Evolutionary conservation across 352 stramenopile species (phyloP), one percentile per base, ranked within the genome.

Genomic region (Ophiocytium majus): DNA sequence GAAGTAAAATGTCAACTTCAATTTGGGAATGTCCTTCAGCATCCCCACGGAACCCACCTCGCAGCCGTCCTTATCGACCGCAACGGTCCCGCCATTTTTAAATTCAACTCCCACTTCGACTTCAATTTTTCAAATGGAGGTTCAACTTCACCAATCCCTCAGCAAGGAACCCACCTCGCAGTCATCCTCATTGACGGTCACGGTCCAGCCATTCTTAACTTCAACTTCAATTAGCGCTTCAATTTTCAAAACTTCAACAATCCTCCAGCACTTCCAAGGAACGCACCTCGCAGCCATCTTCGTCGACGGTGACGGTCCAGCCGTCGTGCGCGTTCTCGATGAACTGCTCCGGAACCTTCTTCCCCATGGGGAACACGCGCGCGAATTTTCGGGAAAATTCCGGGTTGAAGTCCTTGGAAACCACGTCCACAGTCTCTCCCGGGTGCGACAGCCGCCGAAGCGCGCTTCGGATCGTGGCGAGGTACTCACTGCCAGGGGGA

Each of bases 321-420:
- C 64, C 64, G 17, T 76, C 64, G 31, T 76, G 31, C 64, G 31
- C 31, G 17, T 76, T 76, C 64, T 76, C 64, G 31, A 37, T 76
- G 64, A 37, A 76, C 64, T 76, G 64, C 34, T 34, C 64, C 5
- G 64, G 64, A 76, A 76, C 64, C 31, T 37, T 34, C 64, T 34
- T 76, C 5, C 64, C 64, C 5, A 17, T 5, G 5, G 64, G 64
- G 34, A 76, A 76, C 64, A 76, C 5, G 5, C 64, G 5, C 31
- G 31, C 31, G 17, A 76, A 76, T 17, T 5, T 37, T 5, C 64
- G 5, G 31, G 64, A 17, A 17, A 76, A 76, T 17, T 76, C 31
- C 5, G 64, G 64, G 64, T 76, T 76, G 64, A 76, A 76, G 64
- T 76, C 64, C 10, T 37, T 5, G 64, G 31, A 34, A 5, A 76